Evolutionary conservation across 345 rosid genomes (phyloP), one percentile per base, ranked within the genome.

Genomic region (Sapria himalayana): DNA sequence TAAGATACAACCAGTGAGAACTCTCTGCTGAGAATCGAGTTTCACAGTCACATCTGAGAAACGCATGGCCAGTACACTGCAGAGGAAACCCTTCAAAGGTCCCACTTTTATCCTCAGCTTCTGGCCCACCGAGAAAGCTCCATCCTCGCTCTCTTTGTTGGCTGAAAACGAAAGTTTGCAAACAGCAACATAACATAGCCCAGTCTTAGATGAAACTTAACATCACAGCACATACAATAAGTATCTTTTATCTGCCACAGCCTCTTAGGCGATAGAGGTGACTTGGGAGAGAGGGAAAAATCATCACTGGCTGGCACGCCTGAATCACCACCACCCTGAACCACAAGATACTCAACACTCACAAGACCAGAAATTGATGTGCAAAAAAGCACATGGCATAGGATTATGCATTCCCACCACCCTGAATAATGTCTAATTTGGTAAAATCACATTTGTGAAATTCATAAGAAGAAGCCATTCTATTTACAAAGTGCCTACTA

Each of bases 41-140:
- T 89, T 89, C 59, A 89, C 94, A 1, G 94, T 89, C 33, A 79
- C 72, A 58, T 89, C 98, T 23, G 70, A 63, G 49, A 54, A 62
- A 8, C 80, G 81, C 45, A 89, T 42, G 41, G 69, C 93, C 58
- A 89, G 51, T 33, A 89, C 98, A 48, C 86, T 82, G 45, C 98
- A 89, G 39, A 76, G 70, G 50, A 81, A 79, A 31, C 98, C 98
- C 66, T 89, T 89, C 57, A 78, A 54, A 45, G 98, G 94, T 35
- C 94, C 94, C 34, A 82, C 72, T 44, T 76, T 66, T 36, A 89
- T 82, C 60, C 98, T 74, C 67, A 82, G 71, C 38, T 80, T 74
- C 64, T 89, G 98, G 31, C 98, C 94, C 41, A 89, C 37, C 22
- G 84, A 55, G 61, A 70, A 89, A 60, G 61, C 52, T 29, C 80